phyloP scores from a whole-genome alignment of 495 filamentous ascomycete genomes.

The Clohesyomyces aquaticus region DNA sequence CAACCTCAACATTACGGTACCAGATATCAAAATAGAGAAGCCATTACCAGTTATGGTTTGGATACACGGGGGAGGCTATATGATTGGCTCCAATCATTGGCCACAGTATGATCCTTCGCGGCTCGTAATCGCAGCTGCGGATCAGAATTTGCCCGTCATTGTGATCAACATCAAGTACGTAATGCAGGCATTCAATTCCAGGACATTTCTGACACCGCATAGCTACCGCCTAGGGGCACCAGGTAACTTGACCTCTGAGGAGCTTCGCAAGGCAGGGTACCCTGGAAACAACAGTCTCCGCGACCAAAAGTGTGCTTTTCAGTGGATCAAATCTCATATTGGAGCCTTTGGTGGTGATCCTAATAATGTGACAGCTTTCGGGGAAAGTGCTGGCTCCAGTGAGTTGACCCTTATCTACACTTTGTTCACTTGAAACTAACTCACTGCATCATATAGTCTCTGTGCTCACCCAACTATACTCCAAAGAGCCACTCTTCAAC shows the following conservation, averaged over 20 bases:
- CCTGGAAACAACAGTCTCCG: constrained; percentile 38
- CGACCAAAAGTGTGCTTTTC: constrained; percentile 35
- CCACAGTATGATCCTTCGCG: constrained; percentile 50
- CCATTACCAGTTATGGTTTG: constrained; percentile 41
- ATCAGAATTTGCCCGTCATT: constrained; percentile 26
- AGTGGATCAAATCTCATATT: constrained; percentile 35
- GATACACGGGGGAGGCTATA: constrained; percentile 43
- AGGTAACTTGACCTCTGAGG: constrained; percentile 39
- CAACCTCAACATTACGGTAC: constrained; percentile 42
- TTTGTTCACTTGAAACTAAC: neutral
- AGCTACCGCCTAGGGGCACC: constrained; percentile 39
- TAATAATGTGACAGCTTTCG: constrained; percentile 26
- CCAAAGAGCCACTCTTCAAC: constrained; percentile 49
- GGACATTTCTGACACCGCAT: neutral
- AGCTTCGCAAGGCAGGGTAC: constrained; percentile 39
- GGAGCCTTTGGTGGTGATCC: constrained; percentile 29
- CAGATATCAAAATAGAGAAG: constrained; percentile 3
- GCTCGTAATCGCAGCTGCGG: constrained; percentile 32
- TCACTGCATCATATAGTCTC: constrained; percentile 35
- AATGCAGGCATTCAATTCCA: neutral
- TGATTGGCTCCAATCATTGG: constrained; percentile 49
- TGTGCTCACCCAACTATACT: constrained; percentile 50
- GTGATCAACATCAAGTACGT: constrained; percentile 37
- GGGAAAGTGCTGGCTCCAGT: constrained; percentile 41
- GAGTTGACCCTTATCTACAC: neutral